These are phyloP conservation scores for Syncephalastrum sp. DNA, from an alignment of 371 early-diverging fungal genomes.

Conservation along the genomic window DNA sequence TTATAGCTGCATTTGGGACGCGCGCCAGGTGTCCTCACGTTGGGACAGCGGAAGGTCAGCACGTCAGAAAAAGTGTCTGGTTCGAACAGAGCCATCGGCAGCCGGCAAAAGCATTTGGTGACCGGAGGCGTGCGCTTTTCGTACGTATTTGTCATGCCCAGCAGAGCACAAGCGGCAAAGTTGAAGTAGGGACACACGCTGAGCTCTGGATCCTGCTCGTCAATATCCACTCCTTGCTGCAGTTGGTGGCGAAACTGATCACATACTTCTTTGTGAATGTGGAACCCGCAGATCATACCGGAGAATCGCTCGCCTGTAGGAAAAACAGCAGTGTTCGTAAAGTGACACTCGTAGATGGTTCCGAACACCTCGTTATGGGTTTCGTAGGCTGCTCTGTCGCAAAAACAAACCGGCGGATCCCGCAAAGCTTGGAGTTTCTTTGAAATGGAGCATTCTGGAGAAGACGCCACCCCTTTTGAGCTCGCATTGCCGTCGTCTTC, in stretches of 20 bases:
- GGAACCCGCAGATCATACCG: conserved; percentile 41
- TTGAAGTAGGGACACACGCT: conserved; percentile 42
- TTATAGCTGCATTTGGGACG: conserved; percentile 30
- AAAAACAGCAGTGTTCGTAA: not conserved
- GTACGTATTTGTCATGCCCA: conserved; percentile 24
- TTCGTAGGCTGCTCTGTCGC: conserved; percentile 26
- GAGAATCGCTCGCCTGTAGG: not conserved
- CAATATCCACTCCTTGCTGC: conserved; percentile 8
- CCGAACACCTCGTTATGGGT: conserved; percentile 24
- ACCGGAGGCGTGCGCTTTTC: conserved; percentile 3
- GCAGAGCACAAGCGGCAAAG: conserved; percentile 44
- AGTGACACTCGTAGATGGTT: conserved; percentile 30
- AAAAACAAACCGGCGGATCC: conserved; percentile 34
- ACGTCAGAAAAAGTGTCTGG: no score
- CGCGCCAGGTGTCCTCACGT: conserved; percentile 24
- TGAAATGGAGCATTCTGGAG: no score
- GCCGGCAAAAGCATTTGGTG: conserved; percentile 20
- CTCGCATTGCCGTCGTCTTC: no score
- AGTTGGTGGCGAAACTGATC: conserved; percentile 17
- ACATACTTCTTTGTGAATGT: conserved; percentile 44
- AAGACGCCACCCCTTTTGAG: no score
- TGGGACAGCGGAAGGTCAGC: conserved; percentile 28
- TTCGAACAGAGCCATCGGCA: conserved; percentile 12
- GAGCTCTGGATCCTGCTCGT: conserved; percentile 30
- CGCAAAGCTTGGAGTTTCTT: not conserved